Base-by-base conservation (phyloP, 2,329 filamentous ascomycete species). In the Arachnomyces sp. region DNA sequence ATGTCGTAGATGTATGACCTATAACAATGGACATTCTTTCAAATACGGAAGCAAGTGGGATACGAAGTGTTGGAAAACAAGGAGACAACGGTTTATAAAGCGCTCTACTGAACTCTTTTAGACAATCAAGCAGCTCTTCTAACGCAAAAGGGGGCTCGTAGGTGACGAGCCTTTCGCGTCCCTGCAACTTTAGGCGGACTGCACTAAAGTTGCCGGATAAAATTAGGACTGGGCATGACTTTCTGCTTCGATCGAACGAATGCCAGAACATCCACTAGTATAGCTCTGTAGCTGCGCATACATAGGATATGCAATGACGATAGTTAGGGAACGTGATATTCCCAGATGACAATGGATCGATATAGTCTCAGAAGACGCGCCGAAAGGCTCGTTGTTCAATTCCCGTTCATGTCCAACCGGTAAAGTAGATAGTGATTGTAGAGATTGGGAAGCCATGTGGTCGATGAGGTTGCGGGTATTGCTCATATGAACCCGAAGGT, bases 321-420 rank as follows among this genome's bases (percentile, higher is more conserved):
- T 45, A 1, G 54, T 57, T 17, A 54, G 48, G 4, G 52, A 52
- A 34, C 54, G 54, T 35, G 55, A 59, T 36, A 55, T 53, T 2
- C 52, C 54, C 36, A 51, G 34, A 38, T 54, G 50, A 43, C 54
- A 54, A 36, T 57, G 54, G 11, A 56, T 48, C 38, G 54, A 51
- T 32, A 52, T 47, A 25, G 48, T 45, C 34, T 40, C 44, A 9
- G 40, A 38, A 44, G 37, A 6, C 28, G 36, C 31, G 32, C 13
- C 35, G 14, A 28, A 9, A 21, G n/a, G 16, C 42, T 45, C 18
- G 12, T 13, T 15, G 37, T 35, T 39, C 32, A 25, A 38, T 32
- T 25, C 38, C 15, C 34, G 31, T n/a, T 45, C 28, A 21, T 38
- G 5, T 9, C 45, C 32, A 17, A 44, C 28, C 6, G 47, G 44